Conservation (phyloP, 305 asterid species). For the Vinca major region DNA sequence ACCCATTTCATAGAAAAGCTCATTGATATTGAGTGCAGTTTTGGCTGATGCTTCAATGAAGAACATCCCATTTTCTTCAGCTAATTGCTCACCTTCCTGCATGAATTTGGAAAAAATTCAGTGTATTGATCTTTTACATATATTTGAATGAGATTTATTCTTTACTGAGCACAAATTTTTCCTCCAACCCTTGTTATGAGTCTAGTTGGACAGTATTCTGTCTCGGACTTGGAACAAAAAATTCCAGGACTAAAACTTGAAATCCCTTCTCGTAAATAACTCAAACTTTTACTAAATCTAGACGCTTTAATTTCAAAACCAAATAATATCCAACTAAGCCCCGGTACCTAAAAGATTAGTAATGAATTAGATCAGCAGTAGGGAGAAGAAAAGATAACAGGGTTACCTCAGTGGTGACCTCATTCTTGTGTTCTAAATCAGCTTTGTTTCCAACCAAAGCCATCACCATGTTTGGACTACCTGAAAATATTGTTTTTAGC, state of each 20-base stretch:
- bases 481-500: conserved; percentile 9
- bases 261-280: too few relatives aligned
- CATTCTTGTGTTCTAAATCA: conserved; percentile 21
- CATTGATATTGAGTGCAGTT: conserved; percentile 28
- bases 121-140: neutral
- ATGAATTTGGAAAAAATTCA: neutral
- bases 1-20: conserved; percentile 28
- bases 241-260: too few relatives aligned
- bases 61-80: conserved; percentile 26
- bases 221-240: too few relatives aligned
- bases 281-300: too few relatives aligned
- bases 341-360: neutral
- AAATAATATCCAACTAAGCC: too few relatives aligned
- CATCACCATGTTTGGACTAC: conserved; percentile 22
- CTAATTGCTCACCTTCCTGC: conserved; percentile 28
- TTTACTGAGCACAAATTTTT: neutral
- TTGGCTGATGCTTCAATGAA: conserved; percentile 32
- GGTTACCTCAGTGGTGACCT: conserved; percentile 27
- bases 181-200: too few relatives aligned
- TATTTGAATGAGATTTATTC: neutral
- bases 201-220: too few relatives aligned
- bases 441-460: conserved; percentile 34
- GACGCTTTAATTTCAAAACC: too few relatives aligned
- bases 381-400: neutral
- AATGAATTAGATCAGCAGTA: neutral